Percentiles rank a stretch among this genome's conserved stretches.
Evolutionary conservation across 495 filamentous ascomycete genomes (phyloP).

Genomic region (Echria macrotheca): DNA sequence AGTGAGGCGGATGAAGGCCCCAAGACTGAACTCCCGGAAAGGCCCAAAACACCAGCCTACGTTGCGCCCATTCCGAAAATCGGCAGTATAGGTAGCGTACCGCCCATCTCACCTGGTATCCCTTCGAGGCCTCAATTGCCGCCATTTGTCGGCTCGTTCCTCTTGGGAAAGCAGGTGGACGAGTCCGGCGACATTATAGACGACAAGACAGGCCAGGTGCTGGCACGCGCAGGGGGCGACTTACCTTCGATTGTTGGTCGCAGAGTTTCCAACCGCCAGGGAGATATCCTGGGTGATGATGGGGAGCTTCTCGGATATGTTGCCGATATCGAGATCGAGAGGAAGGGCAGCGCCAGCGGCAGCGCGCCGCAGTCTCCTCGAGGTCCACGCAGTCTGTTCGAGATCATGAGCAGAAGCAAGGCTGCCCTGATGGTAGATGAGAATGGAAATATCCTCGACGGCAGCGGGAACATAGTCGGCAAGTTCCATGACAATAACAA

Average conservation of each 20-base stretch:
- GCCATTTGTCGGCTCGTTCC: conserved; percentile 44
- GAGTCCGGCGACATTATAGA: conserved; percentile 74
- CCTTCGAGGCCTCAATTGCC: conserved; percentile 22
- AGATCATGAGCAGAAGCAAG: conserved; percentile 28
- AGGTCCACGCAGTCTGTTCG: conserved; percentile 28
- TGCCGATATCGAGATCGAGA: conserved; percentile 35
- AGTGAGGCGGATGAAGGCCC: not conserved
- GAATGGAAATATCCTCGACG: conserved; percentile 41
- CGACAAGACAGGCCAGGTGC: conserved; percentile 34
- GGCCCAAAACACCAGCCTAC: conserved; percentile 24
- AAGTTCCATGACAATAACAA: conserved; percentile 39
- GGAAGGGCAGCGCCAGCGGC: conserved; percentile 2
- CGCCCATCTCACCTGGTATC: conserved; percentile 11
- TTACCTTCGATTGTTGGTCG: conserved; percentile 42
- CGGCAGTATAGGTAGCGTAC: conserved; percentile 21
- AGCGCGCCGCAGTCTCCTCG: not conserved
- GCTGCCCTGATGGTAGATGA: conserved; percentile 41
- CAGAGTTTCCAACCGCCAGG: conserved; percentile 34
- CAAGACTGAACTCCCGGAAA: not conserved
- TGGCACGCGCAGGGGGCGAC: conserved; percentile 42
- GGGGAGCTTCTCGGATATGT: conserved; percentile 46
- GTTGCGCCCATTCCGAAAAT: conserved; percentile 30
- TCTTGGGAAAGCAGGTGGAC: conserved; percentile 69
- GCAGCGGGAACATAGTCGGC: conserved; percentile 38
- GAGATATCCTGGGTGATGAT: conserved; percentile 40